Base-by-base conservation (phyloP, 805 yeast species). In the Starmerella potacharoeniae region DNA sequence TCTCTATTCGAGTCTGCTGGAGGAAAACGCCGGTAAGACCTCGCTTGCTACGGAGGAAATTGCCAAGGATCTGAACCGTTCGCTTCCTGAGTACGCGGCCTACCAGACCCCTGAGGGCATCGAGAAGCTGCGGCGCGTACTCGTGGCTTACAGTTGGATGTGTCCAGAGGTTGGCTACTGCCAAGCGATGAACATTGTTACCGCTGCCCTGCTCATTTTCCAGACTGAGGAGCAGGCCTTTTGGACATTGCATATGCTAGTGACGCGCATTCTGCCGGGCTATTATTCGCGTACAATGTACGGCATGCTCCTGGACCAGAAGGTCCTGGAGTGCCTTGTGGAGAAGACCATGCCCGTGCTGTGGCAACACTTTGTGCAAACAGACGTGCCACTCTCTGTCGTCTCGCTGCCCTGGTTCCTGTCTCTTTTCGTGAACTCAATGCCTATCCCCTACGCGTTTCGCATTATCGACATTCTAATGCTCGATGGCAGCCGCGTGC, bases 211-310 rank as follows among this genome's bases (percentile, higher is more conserved):
- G 64, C 81, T 73, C 33, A 73, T 73, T 50, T 72, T 65, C 59
- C 89, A 87, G 84, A 84, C 95, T 8, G 99, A 93, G 68, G 98
- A 91, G 61, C 97, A 93, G 69, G 97, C 96, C 0, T 93, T 88
- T 66, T 93, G 97, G 97, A 80, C 91, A 55, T 75, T 93, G 55
- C 79, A 82, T 54, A 78, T 80, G 16, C 69, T 93, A 3, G 89
- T 97, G 71, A 95, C 89, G 57, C 77, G 81, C 41, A 78, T 86
- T 57, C 85, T 89, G 4, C 97, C 97, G 0, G 98, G 98, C 0
- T 93, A 93, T 69, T 93, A 93, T 66, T 90, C 97, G 3, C 87
- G 82, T 64, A 91, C 97, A 0, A 93, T 93, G 98, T 91, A 91
- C 65, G 99, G 99, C 30, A 93, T 96, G 1, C 72, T 93, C 34